Base-by-base conservation (phyloP, 345 rosid genomes). In the Salix purpurea region DNA sequence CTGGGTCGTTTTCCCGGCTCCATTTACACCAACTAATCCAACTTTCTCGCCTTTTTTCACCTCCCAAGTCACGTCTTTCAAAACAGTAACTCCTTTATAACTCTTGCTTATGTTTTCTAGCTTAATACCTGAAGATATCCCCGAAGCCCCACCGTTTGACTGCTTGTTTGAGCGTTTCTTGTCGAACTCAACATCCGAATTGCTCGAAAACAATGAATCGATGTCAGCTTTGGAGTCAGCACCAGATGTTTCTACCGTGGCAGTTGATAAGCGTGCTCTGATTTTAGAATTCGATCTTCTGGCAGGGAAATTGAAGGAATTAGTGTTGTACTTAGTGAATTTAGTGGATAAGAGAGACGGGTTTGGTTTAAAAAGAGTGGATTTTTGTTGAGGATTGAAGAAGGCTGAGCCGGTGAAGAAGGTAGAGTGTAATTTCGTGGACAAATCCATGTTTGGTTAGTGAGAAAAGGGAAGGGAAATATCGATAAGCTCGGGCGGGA, bases 1-100 rank as follows among this genome's bases (percentile, higher is more conserved):
- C 86, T 95, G 99, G 40, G 97, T 95, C 42, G 99, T 95, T 84
- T 95, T 95, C 30, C 99, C 99, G 0, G 99, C 99, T 6, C 99
- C 99, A 44, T 95, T 95, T 1, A 95, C 96, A 0, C 99, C 99
- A 0, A 95, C 97, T 23, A 95, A 74, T 11, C 99, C 99, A 0
- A 93, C 99, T 71, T 91, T 95, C 82, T 91, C 97, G 0, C 97
- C 99, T 73, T 78, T 93, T 68, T 91, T 95, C 52, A 95, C 99
- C 72, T 95, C 99, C 99, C 99, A 95, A 24, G 77, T 87, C 32
- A 95, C 94, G 67, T 91, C 84, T 72, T 90, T 90, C 78, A 95
- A 87, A 77, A 95, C 90, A 7, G 97, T 89, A 3, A 88, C 94
- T 2, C 97, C 97, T 76, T 95, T 90, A 58, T 90, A 95, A 70